phyloP scores from a whole-genome alignment of 2,329 filamentous ascomycete species.

The Ilyonectria robusta region DNA sequence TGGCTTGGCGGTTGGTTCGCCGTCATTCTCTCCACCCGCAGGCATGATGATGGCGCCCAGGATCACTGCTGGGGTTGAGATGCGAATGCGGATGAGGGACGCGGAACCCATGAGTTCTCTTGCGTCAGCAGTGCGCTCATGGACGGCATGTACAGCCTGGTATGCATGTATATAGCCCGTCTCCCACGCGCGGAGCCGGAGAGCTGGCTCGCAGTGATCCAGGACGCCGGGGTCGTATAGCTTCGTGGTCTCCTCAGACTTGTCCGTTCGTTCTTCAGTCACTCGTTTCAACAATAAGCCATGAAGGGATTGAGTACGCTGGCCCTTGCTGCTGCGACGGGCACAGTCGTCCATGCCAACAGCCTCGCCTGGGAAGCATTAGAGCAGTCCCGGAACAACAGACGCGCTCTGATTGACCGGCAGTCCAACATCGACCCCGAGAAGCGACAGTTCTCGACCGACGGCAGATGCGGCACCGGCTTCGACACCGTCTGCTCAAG shows the following conservation, averaged over 20 bases:
- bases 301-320: constrained; percentile 35
- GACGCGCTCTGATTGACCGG: neutral
- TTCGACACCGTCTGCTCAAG: constrained; percentile 52
- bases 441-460: constrained; percentile 37
- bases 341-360: constrained; percentile 12
- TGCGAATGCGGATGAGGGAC: neutral
- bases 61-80: neutral
- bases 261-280: constrained; percentile 42
- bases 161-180: neutral
- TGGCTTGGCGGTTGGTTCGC: constrained; percentile 31
- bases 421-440: constrained; percentile 2
- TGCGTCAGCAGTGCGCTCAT: neutral
- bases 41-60: constrained; percentile 1
- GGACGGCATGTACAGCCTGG: neutral
- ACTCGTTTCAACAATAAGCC: constrained; percentile 31
- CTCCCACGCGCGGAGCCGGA: constrained; percentile 5
- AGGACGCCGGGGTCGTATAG: neutral
- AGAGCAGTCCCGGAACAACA: neutral
- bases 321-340: constrained; percentile 22
- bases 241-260: constrained; percentile 18
- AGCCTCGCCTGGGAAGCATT: neutral
- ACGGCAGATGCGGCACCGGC: constrained; percentile 62
- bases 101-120: neutral
- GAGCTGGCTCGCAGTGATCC: neutral
- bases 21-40: neutral